Base-by-base conservation (phyloP, 1,139 yeast species). In the Wickerhamomyces sp. region DNA sequence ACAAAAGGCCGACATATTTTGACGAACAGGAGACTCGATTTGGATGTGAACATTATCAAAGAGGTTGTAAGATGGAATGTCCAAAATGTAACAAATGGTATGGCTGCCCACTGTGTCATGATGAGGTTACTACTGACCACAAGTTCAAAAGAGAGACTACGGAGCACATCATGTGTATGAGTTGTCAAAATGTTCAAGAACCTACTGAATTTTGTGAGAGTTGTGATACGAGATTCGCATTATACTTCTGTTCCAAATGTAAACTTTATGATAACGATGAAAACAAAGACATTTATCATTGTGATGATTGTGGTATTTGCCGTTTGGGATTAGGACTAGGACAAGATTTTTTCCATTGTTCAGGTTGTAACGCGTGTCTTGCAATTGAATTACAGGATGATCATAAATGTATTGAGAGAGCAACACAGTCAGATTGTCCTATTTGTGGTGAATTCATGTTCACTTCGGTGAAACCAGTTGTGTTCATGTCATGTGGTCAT, bases 401-500 rank as follows among this genome's bases (percentile, higher is more conserved):
- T 44, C 97, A 88, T 61, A 75, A 73, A 48, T 88, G 96, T 60
- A 78, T 88, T 39, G 86, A 83, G 50, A 80, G 87, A 48, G 79
- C 94, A 6, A 87, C 96, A 1, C 93, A 84, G 55, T 83, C 95
- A 41, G 80, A 88, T 56, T 89, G 97, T 57, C 95, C 96, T 2
- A 86, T 89, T 24, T 89, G 97, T 60, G 87, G 84, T 41, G 96
- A 88, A 49, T 88, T 81, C 56, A 75, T 89, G 73, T 89, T 89
- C 56, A 83, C 88, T 6, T 81, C 93, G n/a, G 78, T 84, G 5
- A 73, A 70, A 51, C 82, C 88, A 20, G 95, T 88, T 26, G 94
- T 87, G 14, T 87, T 88, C 57, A 87, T 89, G 96, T 52, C 57
- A 3, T 89, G 97, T 59, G 96, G 96, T 4, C 97, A 89, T 60